Conservation (phyloP, 2,329 filamentous ascomycete species). For the Didymella keratinophila region DNA sequence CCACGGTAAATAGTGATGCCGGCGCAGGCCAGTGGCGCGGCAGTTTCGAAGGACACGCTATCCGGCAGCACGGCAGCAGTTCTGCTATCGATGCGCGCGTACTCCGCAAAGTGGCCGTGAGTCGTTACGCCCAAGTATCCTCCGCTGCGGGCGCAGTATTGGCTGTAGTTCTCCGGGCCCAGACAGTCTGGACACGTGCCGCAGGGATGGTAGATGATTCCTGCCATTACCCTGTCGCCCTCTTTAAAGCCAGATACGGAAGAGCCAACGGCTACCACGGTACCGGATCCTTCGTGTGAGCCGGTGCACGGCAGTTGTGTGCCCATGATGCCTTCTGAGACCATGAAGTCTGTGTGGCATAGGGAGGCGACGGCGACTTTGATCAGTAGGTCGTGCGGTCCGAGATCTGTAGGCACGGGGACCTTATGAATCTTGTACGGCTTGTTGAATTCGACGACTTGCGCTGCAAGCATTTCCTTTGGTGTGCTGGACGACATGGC, state of each 20-base stretch:
- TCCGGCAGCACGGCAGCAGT: conserved; percentile 32
- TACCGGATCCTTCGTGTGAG: conserved; percentile 61
- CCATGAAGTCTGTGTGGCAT: conserved; percentile 70
- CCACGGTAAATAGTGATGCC: conserved; percentile 71
- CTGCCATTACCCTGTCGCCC: conserved; percentile 66
- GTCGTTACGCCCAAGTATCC: conserved; percentile 39
- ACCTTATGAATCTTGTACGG: conserved; percentile 63
- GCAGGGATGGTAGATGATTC: conserved; percentile 62
- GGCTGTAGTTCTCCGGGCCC: conserved; percentile 57
- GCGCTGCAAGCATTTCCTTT: conserved; percentile 57
- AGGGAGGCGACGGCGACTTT: conserved; percentile 67
- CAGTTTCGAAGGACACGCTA: conserved; percentile 29
- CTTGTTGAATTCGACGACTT: conserved; percentile 61
- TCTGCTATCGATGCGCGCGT: conserved; percentile 30
- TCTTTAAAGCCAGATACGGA: conserved; percentile 54
- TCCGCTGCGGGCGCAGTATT: conserved; percentile 58
- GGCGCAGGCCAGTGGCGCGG: conserved; percentile 40
- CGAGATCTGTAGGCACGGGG: conserved; percentile 57
- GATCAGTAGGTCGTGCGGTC: conserved; percentile 64
- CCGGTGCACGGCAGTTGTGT: conserved; percentile 59
- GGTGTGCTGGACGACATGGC: conserved; percentile 44
- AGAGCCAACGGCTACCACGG: conserved; percentile 59
- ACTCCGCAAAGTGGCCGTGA: conserved; percentile 62
- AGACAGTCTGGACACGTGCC: conserved; percentile 62
- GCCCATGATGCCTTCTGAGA: conserved; percentile 59